Evolutionary conservation across 192 early-diverging fungal genomes (phyloP), one percentile per base, ranked within the genome.

Genomic region (Mortierella alpina): DNA sequence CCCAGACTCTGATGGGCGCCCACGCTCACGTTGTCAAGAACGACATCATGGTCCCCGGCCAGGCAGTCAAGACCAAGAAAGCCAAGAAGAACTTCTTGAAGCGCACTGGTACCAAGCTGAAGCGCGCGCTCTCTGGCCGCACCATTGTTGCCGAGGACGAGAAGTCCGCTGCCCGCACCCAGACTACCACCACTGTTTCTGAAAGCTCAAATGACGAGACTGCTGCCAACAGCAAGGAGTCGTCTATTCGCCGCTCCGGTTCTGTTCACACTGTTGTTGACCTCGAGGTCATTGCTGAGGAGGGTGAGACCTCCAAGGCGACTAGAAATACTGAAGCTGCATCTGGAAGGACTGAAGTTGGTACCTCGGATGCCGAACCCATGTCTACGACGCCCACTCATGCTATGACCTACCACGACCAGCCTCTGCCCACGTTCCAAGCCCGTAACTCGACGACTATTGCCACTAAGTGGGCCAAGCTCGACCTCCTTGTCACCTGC

Each of bases 11-110:
- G 6, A 72, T 72, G 65, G 77, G 77, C 8, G 59, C 70, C 40
- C 77, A 80, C 15, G 77, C 77, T 7, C 77, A 80, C 59, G 77
- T 80, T 2, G 68, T 80, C 77, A 66, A 72, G 59, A 80, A 80
- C 49, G 77, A 80, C 58, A 80, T 80, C 47, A 58, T 54, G 40
- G 77, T 80, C 23, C 77, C 77, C 18, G 70, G 64, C 2, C 64
- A 63, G 8, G 72, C 77, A n/a, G 58, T 59, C 4, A 61, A 63
- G 40, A 63, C 69, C 52, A 61, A 59, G 42, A 72, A 60, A 59
- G 68, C 66, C 53, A 63, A 70, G 1, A 72, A 72, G 55, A 39
- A 51, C 48, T 72, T 70, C 39, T 49, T 80, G 59, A 67, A 53
- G 23, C 62, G 70, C 5, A 72, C 77, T 2, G 77, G 77, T 5